These are phyloP conservation scores for Stagonosporopsis vannaccii DNA, from an alignment of 2,329 filamentous ascomycete genomes.

Conservation along the genomic window DNA sequence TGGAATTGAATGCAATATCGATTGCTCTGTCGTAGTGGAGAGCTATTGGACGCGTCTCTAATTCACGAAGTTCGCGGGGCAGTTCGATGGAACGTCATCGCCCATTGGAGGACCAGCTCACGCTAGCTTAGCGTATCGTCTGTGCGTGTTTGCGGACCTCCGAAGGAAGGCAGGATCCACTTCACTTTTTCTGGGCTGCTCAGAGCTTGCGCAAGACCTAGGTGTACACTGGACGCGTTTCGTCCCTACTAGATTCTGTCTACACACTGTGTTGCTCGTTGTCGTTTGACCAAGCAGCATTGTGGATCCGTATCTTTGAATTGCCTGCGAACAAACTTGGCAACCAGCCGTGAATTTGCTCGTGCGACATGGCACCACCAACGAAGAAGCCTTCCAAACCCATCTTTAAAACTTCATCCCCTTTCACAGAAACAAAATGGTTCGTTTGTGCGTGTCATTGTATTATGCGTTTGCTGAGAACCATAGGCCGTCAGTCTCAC, in stretches of 20 bases:
- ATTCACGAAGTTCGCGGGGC: constrained; percentile 19
- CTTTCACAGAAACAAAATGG: constrained; percentile 69
- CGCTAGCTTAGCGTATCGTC: not conserved
- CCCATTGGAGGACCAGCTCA: constrained; percentile 7
- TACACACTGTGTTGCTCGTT: not conserved
- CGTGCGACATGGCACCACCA: constrained; percentile 33
- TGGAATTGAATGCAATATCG: constrained; percentile 42
- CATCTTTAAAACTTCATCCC: constrained; percentile 70
- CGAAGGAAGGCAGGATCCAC: constrained; percentile 8
- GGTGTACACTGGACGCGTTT: not conserved
- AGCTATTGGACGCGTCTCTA: constrained; percentile 56
- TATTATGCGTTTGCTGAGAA: constrained; percentile 15
- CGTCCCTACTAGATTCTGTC: not conserved
- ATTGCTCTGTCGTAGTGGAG: constrained; percentile 83
- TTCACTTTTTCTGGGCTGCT: not conserved
- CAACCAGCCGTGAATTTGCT: not conserved
- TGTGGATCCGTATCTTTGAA: not conserved
- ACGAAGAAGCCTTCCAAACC: constrained; percentile 53
- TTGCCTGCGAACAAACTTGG: not conserved
- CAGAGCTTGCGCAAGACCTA: not conserved
- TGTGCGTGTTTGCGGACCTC: constrained; percentile 10
- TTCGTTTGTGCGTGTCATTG: constrained; percentile 43
- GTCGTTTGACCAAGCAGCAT: not conserved
- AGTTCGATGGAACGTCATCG: constrained; percentile 15
- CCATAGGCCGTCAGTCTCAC: constrained; percentile 66